phyloP scores from a whole-genome alignment of 352 stramenopile species.

The Pythium periplocum region DNA sequence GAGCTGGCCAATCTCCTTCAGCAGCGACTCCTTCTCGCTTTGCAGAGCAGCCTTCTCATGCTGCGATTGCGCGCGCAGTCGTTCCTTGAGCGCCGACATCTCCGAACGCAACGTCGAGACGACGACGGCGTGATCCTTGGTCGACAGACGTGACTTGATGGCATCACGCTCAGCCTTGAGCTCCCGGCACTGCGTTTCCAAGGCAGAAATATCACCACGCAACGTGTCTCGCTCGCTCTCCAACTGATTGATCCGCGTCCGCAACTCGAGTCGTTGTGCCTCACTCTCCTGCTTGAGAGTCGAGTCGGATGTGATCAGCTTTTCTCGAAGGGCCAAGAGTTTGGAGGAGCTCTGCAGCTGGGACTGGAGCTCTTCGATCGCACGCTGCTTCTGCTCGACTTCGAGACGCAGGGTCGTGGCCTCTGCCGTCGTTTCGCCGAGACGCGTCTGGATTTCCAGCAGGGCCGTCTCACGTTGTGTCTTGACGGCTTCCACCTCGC shows the following conservation, averaged over 20 bases:
- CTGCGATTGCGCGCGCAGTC: slow-evolving; percentile 54
- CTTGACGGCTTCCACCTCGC: slow-evolving; percentile 15
- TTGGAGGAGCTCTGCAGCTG: too few relatives aligned
- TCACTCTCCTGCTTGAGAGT: slow-evolving; percentile 35
- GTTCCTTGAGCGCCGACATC: slow-evolving; percentile 51
- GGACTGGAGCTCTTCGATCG: slow-evolving; percentile 17
- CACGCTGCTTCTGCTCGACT: slow-evolving; percentile 55
- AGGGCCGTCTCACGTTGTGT: slow-evolving; percentile 3
- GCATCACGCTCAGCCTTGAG: slow-evolving; percentile 28
- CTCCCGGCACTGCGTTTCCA: slow-evolving; percentile 24
- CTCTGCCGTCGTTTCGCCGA: slow-evolving; percentile 47
- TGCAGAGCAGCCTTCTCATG: slow-evolving; percentile 48
- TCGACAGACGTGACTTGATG: slow-evolving; percentile 30
- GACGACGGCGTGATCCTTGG: slow-evolving; percentile 48
- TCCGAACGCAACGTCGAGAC: slow-evolving; percentile 59
- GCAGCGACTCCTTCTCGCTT: slow-evolving; percentile 30
- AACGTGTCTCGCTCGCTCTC: slow-evolving; percentile 25
- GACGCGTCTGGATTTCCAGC: slow-evolving; percentile 47
- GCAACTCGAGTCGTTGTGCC: slow-evolving; percentile 38
- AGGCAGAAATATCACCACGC: slow-evolving; percentile 16
- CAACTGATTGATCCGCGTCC: slow-evolving; percentile 30
- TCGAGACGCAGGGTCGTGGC: slow-evolving; percentile 58
- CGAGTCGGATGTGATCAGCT: slow-evolving; percentile 44
- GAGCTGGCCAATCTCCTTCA: slow-evolving; percentile 35
- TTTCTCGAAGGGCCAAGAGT: slow-evolving; percentile 36